These are phyloP conservation scores for Scheffersomyces titani DNA, from an alignment of 1,139 yeast species.

Conservation along the genomic window DNA sequence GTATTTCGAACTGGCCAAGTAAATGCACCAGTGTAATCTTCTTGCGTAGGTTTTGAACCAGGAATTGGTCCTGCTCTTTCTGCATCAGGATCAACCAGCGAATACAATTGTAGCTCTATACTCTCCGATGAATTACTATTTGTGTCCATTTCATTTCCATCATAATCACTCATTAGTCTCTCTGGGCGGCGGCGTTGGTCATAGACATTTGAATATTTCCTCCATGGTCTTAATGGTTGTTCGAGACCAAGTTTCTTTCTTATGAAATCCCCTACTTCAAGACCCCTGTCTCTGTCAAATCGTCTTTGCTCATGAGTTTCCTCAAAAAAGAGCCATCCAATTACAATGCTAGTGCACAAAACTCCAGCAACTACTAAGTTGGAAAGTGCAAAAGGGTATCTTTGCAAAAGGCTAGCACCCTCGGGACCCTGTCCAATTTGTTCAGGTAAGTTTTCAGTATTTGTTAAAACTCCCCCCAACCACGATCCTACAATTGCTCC, in stretches of 20 bases:
- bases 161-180: neutral
- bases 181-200: neutral
- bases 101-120: neutral
- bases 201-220: conserved; percentile 3
- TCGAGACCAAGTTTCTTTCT: conserved; percentile 32
- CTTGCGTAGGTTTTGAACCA: neutral
- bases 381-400: conserved; percentile 61
- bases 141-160: neutral
- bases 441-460: neutral
- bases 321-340: conserved; percentile 56
- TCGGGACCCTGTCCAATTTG: neutral
- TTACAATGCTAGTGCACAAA: conserved; percentile 36
- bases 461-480: conserved; percentile 42
- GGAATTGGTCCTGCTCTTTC: neutral
- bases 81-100: neutral
- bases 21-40: conserved; percentile 10
- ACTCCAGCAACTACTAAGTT: conserved; percentile 54
- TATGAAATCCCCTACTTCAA: conserved; percentile 53
- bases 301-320: conserved; percentile 55
- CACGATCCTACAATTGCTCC: conserved; percentile 43
- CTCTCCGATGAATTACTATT: neutral
- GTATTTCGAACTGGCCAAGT: conserved; percentile 24
- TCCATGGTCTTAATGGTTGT: conserved; percentile 38
- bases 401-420: conserved; percentile 28
- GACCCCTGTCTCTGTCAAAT: conserved; percentile 48